These are phyloP conservation scores for Syzygium syzygioides DNA, from an alignment of 441 rosid species.

Conservation along the genomic window DNA sequence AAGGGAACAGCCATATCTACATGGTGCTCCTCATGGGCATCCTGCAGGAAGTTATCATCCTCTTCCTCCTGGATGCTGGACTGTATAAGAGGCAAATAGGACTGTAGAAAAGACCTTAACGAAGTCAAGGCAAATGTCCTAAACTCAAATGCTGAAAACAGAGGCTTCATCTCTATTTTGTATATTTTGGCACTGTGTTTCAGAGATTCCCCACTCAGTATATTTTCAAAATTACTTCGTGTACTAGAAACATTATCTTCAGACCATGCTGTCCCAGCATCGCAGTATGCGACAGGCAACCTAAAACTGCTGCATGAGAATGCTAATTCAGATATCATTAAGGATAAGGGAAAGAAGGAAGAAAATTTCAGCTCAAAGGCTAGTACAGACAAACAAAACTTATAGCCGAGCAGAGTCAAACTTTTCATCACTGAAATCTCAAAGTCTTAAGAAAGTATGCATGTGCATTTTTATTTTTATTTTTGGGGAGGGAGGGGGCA, in stretches of 20 bases:
- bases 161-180: constrained; percentile 62
- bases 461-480: not conserved
- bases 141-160: constrained; percentile 80
- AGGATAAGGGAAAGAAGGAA: not conserved
- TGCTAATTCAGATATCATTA: not conserved
- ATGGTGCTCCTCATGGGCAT: constrained; percentile 31
- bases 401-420: not conserved
- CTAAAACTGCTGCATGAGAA: constrained; percentile 40
- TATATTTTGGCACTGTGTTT: constrained; percentile 60
- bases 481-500: not conserved
- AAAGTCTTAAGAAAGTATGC: not conserved
- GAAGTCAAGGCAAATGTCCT: constrained; percentile 73
- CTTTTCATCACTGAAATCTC: not conserved
- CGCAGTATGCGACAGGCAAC: constrained; percentile 74
- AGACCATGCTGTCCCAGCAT: constrained; percentile 60
- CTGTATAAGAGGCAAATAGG: constrained; percentile 90
- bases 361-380: not conserved
- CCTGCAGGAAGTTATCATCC: constrained; percentile 66
- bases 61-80: constrained; percentile 53
- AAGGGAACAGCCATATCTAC: constrained; percentile 81
- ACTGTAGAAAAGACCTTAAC: constrained; percentile 72
- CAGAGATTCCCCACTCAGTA: constrained; percentile 34
- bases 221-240: constrained; percentile 30
- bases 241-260: constrained; percentile 49
- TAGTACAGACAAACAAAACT: not conserved